Conservation (phyloP, 192 early-diverging fungal genomes). For the Ambispora gerdemannii region DNA sequence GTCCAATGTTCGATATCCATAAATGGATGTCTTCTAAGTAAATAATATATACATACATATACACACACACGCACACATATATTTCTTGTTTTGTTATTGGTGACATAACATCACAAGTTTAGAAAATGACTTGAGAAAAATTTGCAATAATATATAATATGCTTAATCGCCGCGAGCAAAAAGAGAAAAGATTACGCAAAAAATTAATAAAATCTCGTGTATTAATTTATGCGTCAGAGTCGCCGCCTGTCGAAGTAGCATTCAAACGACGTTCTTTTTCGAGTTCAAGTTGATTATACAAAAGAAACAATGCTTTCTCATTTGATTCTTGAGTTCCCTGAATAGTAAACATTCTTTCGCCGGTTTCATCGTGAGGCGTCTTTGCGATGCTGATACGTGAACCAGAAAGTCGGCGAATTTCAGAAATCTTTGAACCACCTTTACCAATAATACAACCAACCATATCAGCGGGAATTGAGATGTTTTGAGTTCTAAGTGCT, state of each 20-base stretch:
- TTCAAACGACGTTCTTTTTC: constrained; percentile 79
- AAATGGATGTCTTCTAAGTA: constrained; percentile 8
- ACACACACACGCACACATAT: constrained; percentile 19
- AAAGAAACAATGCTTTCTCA: constrained; percentile 86
- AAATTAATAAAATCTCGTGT: too few relatives aligned
- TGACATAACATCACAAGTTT: neutral
- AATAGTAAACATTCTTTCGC: constrained; percentile 90
- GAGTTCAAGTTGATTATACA: constrained; percentile 85
- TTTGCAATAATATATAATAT: neutral
- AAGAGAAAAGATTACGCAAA: neutral
- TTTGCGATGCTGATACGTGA: constrained; percentile 89
- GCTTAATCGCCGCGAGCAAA: neutral
- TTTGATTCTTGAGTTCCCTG: constrained; percentile 81
- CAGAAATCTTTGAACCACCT: constrained; percentile 76
- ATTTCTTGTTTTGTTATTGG: neutral
- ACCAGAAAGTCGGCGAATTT: constrained; percentile 76
- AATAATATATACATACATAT: constrained; percentile 19
- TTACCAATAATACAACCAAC: constrained; percentile 98
- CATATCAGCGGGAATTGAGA: constrained; percentile 92
- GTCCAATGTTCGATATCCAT: constrained; percentile 21
- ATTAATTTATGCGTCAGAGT: constrained; percentile 22
- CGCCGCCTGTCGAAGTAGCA: constrained; percentile 31
- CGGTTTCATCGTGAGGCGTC: constrained; percentile 71
- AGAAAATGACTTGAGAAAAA: neutral
- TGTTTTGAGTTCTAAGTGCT: constrained; percentile 77